Evolutionary conservation across 108 stramenopile species (phyloP), one percentile per base, ranked within the genome.

Genomic region (Bacterosira constricta): DNA sequence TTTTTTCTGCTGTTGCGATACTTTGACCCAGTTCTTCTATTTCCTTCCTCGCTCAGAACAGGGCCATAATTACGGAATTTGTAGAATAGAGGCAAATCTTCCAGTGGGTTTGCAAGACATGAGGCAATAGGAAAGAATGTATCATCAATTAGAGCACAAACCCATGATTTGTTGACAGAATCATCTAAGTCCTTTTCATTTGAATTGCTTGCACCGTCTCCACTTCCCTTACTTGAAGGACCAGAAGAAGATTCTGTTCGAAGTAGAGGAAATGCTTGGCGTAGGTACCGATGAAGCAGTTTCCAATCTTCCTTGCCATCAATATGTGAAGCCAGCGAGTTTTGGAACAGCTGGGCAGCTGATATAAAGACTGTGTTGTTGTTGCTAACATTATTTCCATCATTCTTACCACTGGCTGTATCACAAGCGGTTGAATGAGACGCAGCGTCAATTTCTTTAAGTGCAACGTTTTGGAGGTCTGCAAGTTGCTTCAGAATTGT

Each of bases 101-200:
- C 46, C 8, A 35, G 37, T 36, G 88, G 87, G 41, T 57, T 8
- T 7, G 68, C 51, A 25, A 92, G 78, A 42, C 61, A 74, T 20
- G 80, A 79, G 15, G 80, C 63, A n/a, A 92, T 63, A 5, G 44
- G 61, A 66, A 86, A 86, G 63, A 85, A 89, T 4, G 74, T 37
- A n/a, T 46, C 42, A 55, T 92, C 90, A 6, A 88, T 67, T 8
- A 39, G 1, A 36, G 79, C 84, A 25, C 45, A 27, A 3, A 88
- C 75, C 84, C 83, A 84, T 21, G 67, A 53, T 60, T 83, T 53
- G 20, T 12, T 39, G 32, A 6, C 23, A 8, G 23, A 30, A 6
- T 38, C 35, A 38, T 25, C 25, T 21, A 18, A 3, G 25, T 31
- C 37, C 37, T 1, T 18, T 11, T 42, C 62, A 35, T 12, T 39